Evolutionary conservation across 202 grass and related monocot genomes (phyloP).

Genomic region (Bolboschoenoplectus hybrid): DNA sequence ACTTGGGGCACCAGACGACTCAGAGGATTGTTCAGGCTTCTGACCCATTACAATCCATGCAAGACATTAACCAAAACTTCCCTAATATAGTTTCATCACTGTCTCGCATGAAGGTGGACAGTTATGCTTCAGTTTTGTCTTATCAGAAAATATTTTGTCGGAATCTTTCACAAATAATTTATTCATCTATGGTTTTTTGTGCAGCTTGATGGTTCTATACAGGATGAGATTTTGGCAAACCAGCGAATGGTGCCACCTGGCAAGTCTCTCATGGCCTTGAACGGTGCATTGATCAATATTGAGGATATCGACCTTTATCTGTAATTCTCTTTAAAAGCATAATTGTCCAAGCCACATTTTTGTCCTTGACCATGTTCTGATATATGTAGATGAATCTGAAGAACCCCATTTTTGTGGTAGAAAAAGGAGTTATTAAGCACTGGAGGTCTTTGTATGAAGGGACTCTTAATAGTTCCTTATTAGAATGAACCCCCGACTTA

Average conservation of each 20-base stretch:
- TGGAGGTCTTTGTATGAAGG: slow-evolving; percentile 6
- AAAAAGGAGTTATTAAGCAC: slow-evolving; percentile 3
- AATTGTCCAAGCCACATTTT: not conserved
- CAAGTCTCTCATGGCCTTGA: slow-evolving; percentile 97
- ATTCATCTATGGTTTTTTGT: slow-evolving; percentile 37
- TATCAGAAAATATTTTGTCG: slow-evolving; percentile 19
- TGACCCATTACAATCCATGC: slow-evolving; percentile 98
- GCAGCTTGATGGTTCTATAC: slow-evolving; percentile 82
- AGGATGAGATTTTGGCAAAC: slow-evolving; percentile 93
- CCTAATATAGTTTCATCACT: slow-evolving; percentile 95
- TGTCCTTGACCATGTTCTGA: not conserved
- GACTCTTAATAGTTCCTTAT: not conserved
- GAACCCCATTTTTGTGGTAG: not conserved
- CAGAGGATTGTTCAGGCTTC: slow-evolving; percentile 94
- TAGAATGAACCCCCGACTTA: not conserved
- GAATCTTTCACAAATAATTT: slow-evolving; percentile 16
- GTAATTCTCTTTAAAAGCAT: slow-evolving; percentile 58
- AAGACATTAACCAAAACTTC: slow-evolving; percentile 99
- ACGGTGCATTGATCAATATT: slow-evolving; percentile 96
- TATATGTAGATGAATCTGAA: slow-evolving; percentile 12
- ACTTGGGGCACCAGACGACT: slow-evolving; percentile 96
- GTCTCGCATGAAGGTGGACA: slow-evolving; percentile 88
- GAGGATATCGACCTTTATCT: slow-evolving; percentile 98
- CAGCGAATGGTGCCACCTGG: slow-evolving; percentile 98
- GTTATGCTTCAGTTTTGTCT: slow-evolving; percentile 37